Evolutionary conservation across 2,329 filamentous ascomycete genomes (phyloP).

Genomic region (Colletotrichum paranaense): DNA sequence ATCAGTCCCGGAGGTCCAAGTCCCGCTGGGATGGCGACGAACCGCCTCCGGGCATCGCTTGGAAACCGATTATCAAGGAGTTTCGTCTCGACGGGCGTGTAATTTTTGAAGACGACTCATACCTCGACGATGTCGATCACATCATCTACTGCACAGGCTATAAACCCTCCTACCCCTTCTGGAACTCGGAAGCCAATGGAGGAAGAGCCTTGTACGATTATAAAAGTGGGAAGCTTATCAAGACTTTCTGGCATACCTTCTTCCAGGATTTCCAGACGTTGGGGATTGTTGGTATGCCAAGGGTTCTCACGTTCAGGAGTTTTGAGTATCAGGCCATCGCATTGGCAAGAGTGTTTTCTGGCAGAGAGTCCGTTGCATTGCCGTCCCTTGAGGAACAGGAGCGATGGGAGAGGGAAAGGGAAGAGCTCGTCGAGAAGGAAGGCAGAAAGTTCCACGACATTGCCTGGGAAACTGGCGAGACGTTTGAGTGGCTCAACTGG

Average conservation of each 20-base stretch:
- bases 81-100: conserved; percentile 56
- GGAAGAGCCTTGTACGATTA: conserved; percentile 62
- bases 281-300: conserved; percentile 62
- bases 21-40: conserved; percentile 62
- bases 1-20: conserved; percentile 61
- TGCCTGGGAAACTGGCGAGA: conserved; percentile 63
- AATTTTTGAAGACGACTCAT: conserved; percentile 51
- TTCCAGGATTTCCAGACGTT: conserved; percentile 59
- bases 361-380: conserved; percentile 50
- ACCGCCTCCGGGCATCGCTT: conserved; percentile 59
- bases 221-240: conserved; percentile 51
- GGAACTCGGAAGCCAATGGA: conserved; percentile 59
- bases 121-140: conserved; percentile 49
- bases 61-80: conserved; percentile 63
- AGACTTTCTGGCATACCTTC: conserved; percentile 65
- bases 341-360: conserved; percentile 59
- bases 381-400: conserved; percentile 52
- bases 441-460: conserved; percentile 63
- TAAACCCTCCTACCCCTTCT: conserved; percentile 57
- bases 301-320: conserved; percentile 62
- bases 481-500: conserved; percentile 55
- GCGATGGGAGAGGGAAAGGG: conserved; percentile 58
- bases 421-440: conserved; percentile 42
- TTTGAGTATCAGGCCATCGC: conserved; percentile 69
- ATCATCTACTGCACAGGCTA: conserved; percentile 58